Evolutionary conservation across 1,139 yeast species (phyloP).

Genomic region (Magnusiomyces fungicola): DNA sequence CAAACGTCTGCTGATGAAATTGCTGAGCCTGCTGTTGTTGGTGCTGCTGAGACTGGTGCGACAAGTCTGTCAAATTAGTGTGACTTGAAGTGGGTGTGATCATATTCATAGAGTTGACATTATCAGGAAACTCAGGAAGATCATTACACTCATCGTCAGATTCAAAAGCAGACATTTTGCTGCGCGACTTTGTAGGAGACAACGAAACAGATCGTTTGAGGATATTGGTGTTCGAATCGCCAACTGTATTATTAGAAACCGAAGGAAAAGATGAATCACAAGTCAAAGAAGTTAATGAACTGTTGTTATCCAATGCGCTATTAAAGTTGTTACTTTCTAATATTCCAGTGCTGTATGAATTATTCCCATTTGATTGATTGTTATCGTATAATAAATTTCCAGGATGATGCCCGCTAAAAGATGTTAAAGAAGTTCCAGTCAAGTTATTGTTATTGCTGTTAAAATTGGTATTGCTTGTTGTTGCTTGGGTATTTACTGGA

Average conservation of each 20-base stretch:
- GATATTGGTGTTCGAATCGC: neutral
- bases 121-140: neutral
- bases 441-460: neutral
- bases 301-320: neutral
- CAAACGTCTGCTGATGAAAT: too few relatives aligned
- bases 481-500: neutral
- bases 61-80: neutral
- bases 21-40: too few relatives aligned
- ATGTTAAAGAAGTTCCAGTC: neutral
- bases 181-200: neutral
- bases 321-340: neutral
- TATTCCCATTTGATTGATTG: neutral
- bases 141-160: neutral
- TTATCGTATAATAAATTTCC: neutral
- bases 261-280: too few relatives aligned
- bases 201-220: neutral
- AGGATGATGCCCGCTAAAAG: neutral
- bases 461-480: neutral
- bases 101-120: neutral
- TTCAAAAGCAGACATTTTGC: neutral
- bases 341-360: neutral
- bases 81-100: neutral
- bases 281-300: neutral
- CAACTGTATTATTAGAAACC: neutral
- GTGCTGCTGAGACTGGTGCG: neutral